Evolutionary conservation across 768 basidiomycete genomes (phyloP).

Genomic region (Trametes coccinea): DNA sequence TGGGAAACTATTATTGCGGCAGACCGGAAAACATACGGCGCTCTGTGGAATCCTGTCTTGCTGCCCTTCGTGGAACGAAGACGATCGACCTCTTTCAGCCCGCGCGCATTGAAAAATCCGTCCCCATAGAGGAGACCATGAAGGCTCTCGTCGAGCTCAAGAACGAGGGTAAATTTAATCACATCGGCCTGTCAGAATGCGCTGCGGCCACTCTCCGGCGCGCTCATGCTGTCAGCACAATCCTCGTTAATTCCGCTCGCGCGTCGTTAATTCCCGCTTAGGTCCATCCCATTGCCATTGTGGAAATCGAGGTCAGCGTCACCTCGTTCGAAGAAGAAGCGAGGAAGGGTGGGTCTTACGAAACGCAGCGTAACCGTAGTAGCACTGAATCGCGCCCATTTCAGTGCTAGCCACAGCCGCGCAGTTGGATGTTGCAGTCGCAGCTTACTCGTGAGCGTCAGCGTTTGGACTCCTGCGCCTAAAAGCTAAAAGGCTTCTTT

Average conservation of each 20-base stretch:
- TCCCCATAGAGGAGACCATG: constrained; percentile 43
- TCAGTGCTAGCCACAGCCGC: constrained; percentile 52
- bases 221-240: constrained; percentile 37
- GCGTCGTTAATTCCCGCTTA: background rate
- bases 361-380: background rate
- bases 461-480: background rate
- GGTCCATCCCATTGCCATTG: constrained; percentile 53
- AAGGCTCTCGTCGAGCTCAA: constrained; percentile 45
- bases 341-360: constrained; percentile 36
- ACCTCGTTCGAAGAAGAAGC: constrained; percentile 56
- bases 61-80: constrained; percentile 52
- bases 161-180: constrained; percentile 57
- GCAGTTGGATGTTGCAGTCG: constrained; percentile 56
- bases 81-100: constrained; percentile 61
- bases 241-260: too few species aligned
- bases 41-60: constrained; percentile 46
- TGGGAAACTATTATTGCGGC: constrained; percentile 34
- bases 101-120: constrained; percentile 45
- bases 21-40: constrained; percentile 44
- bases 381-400: background rate
- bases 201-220: constrained; percentile 45
- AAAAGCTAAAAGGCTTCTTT: background rate
- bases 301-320: constrained; percentile 67
- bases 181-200: constrained; percentile 62
- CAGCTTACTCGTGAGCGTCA: constrained; percentile 55